Evolutionary conservation across 345 rosid species (phyloP), one percentile per base, ranked within the genome.

Genomic region (Brassica napus): DNA sequence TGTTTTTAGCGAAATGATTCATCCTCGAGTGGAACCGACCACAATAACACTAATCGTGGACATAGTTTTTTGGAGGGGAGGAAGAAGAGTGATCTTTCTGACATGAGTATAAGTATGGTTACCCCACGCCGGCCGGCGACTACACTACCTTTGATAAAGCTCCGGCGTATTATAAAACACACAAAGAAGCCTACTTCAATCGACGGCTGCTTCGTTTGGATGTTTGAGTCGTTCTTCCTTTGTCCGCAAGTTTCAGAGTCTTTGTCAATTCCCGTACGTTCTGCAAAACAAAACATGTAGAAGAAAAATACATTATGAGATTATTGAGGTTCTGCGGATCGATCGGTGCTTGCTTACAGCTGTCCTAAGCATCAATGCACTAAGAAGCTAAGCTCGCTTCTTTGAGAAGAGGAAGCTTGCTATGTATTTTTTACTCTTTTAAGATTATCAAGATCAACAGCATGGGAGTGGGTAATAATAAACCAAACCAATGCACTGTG

Each of bases 221-320:
- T 68, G 16, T 18, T 62, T 68, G 34, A 16, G 12, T 73, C 15
- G 73, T 59, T 71, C 44, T 73, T 66, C 69, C 66, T 62, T 21
- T 74, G 49, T 74, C 78, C 5, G 75, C 78, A 32, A 68, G 71
- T 62, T 68, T 75, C 52, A 80, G 67, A 54, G 78, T 73, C 69
- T 79, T 73, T 49, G 82, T 79, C 78, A 79, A 7, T 68, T 79
- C 82, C n/a, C 74, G 69, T 49, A 79, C 82, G 23, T 68, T 79
- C 82, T 79, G 74, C 67, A 49, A 21, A 30, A 55, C 18, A 61
- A 30, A 18, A 32, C 64, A 67, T n/a, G 30, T 21, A 8, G 31
- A 23, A 18, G 2, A 30, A 16, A 4, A 16, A 16, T 2, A 7
- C 4, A 31, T 3, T 9, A 6, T 54, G 61, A 28, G 65, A 28